Evolutionary conservation across 352 stramenopile genomes (phyloP), one percentile per base, ranked within the genome.

Genomic region (Pythium brachiatum): DNA sequence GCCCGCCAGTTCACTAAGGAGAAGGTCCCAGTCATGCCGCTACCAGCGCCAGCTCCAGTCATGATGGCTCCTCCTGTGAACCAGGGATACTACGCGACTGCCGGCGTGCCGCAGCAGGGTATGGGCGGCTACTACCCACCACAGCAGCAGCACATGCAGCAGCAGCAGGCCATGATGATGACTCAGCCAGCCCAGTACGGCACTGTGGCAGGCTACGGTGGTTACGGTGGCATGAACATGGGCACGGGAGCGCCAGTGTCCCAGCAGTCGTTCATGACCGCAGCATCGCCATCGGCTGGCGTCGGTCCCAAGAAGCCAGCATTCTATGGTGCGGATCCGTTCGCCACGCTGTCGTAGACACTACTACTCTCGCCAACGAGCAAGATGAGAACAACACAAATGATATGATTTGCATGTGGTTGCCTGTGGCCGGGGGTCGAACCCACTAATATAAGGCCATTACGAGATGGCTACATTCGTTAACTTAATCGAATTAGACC

Each of bases 1-100:
- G 84, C 84, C 25, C 78, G 81, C 9, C 79, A 79, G 18, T 57
- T 57, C 51, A 87, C 78, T 7, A 48, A 48, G 57, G 76, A 85
- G 25, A 89, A 90, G 44, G 68, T 89, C 61, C 69, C 83, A 0
- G 70, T 91, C 44, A 70, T 93, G 50, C 79, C 77, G 0, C 73
- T 70, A 23, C 63, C 63, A 18, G 44, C 62, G 6, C 55, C 62
- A 20, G 41, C 56, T 21, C 62, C 63, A 18, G 50, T 69, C 27
- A 53, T 64, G 51, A 65, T 62, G 48, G 46, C 57, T 7, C 21
- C 56, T 23, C 54, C 56, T 8, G 29, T 34, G 38, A 53, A 61
- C 21, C 54, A 64, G 23, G 62, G 48, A 3, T 69, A 48, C 20
- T 69, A 69, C 50, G 39, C 25, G 4, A 69, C 56, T 2, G 57